Base-by-base conservation (phyloP, 106 monocot genomes). In the Gastrodia elata region DNA sequence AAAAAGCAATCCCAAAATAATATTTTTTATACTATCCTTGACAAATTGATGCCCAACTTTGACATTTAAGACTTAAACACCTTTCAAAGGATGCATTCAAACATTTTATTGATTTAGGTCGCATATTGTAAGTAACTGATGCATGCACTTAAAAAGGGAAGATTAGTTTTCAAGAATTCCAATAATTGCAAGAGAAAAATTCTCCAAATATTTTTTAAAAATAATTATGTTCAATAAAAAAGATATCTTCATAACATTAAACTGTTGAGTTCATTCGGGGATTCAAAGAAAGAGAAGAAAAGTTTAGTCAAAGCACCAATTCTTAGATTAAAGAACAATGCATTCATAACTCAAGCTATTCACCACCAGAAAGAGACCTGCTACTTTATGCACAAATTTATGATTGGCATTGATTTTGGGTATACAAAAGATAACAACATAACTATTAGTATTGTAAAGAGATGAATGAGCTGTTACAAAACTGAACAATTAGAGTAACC, bases 401-500 rank as follows among this genome's bases (percentile, higher is more conserved):
- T 67, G 67, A 20, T 20, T 67, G 20, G 20, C 34, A 5, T 67
- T n/a, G n/a, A 5, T 16, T 24, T 58, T 27, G 24, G 61, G 32
- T 32, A 30, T 67, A 20, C 20, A 67, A 18, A 67, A n/a, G n/a
- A 67, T 36, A 67, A 20, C 37, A 67, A 22, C 8, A 61, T 5
- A 61, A 61, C 28, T 61, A 11, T 27, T 27, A n/a, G n/a, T n/a
- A 67, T 37, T 36, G 35, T 10, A 35, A 67, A 67, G 16, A 35
- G 65, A 35, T 37, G 38, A 5, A 8, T 67, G 25, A 33, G 20
- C 16, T 20, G 36, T 15, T 20, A 67, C 4, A 7, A 64, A 20
- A 67, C 16, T 67, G 18, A 35, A 67, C 36, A n/a, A n/a, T n/a
- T 25, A 6, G 74, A 70, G 8, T 74, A 43, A 98, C 98, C 98